Conservation (phyloP, 257 asterid species). For the Solanum etuberosum region DNA sequence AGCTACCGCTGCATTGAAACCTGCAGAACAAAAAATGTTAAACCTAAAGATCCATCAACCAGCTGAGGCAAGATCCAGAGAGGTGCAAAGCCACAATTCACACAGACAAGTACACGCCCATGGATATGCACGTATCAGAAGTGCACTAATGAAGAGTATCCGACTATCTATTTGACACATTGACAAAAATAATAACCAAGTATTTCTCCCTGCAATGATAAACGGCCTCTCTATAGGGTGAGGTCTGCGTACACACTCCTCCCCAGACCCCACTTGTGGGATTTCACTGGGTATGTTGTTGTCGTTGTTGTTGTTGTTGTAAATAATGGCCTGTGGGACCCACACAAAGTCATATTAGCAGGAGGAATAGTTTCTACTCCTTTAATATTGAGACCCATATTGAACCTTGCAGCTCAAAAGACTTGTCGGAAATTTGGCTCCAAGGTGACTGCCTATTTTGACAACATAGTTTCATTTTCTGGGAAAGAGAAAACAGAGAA, state of each 20-base stretch:
- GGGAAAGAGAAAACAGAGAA: not conserved
- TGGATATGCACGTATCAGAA: not conserved
- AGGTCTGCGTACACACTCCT: not conserved
- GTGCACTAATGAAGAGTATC: not conserved
- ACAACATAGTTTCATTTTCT: not conserved
- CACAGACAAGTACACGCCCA: not conserved
- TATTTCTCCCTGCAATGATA: not conserved
- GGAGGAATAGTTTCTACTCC: not conserved
- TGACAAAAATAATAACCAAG: not conserved
- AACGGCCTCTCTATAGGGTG: not conserved
- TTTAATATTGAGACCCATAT: not conserved
- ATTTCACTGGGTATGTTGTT: not conserved
- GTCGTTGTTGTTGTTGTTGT: not conserved
- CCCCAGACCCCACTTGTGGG: not conserved
- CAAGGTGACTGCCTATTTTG: not conserved
- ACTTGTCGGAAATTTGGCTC: not conserved
- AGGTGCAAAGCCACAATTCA: not conserved
- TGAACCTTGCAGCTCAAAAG: not conserved
- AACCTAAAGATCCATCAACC: not conserved
- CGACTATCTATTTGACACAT: not conserved
- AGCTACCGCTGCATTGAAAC: conserved; percentile 99
- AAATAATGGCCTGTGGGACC: not conserved
- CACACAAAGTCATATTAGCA: not conserved
- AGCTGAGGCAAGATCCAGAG: not conserved
- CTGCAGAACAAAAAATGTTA: conserved; percentile 23